These are phyloP conservation scores for Zoysia pacifica DNA, from an alignment of 176 grass and related monocot species.

Conservation along the genomic window DNA sequence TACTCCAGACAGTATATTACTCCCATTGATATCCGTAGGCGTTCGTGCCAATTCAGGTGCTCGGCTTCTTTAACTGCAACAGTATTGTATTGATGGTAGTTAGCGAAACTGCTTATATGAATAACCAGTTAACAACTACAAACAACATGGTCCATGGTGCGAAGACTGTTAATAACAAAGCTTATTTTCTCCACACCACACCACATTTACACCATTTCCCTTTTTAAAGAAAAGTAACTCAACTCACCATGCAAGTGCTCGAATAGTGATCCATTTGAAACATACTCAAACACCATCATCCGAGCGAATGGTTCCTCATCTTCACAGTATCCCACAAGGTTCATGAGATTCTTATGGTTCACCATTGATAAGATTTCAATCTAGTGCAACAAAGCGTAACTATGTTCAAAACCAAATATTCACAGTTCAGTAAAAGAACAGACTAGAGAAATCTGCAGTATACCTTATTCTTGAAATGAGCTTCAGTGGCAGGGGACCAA, in stretches of 20 bases:
- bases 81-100: conserved; percentile 3
- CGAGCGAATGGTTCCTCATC: conserved; percentile 81
- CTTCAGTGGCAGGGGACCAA: conserved; percentile 61
- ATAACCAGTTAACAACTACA: background rate
- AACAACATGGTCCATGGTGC: background rate
- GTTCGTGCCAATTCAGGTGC: conserved; percentile 68
- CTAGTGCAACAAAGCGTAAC: conserved; percentile 44
- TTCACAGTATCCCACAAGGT: conserved; percentile 84
- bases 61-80: conserved; percentile 93
- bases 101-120: background rate
- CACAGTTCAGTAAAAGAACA: background rate
- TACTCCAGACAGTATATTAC: conserved; percentile 71
- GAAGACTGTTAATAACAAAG: background rate
- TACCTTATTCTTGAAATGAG: conserved; percentile 82
- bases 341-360: conserved; percentile 93
- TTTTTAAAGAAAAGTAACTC: background rate
- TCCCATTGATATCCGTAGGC: conserved; percentile 74
- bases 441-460: background rate
- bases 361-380: conserved; percentile 57
- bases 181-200: background rate
- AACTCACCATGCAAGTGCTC: conserved; percentile 84
- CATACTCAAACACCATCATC: conserved; percentile 95
- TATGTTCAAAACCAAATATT: conserved; percentile 11
- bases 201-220: background rate
- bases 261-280: conserved; percentile 85